These are phyloP conservation scores for Alternaria sp. DNA, from an alignment of 2,329 filamentous ascomycete genomes.

Conservation along the genomic window DNA sequence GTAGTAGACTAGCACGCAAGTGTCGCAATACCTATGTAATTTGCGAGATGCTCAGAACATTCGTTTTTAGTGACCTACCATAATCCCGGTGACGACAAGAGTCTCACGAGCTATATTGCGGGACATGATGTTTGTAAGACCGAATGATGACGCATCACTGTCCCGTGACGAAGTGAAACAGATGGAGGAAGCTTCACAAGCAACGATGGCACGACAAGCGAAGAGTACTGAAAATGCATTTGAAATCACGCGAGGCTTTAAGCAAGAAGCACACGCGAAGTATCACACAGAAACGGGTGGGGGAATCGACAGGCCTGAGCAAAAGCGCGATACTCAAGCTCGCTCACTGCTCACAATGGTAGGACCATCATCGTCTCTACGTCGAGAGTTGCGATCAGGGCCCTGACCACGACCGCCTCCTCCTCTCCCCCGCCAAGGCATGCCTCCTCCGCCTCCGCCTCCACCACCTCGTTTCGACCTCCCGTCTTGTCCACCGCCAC, in stretches of 20 bases:
- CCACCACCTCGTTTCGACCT: slow-evolving; percentile 16
- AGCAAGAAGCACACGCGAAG: neutral
- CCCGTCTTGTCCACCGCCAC: slow-evolving; percentile 18
- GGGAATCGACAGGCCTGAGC: neutral
- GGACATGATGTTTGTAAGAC: neutral
- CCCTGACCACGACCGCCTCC: slow-evolving; percentile 5
- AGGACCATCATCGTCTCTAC: slow-evolving; percentile 17
- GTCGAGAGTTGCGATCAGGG: slow-evolving; percentile 12
- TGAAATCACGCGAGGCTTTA: neutral
- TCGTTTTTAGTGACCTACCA: neutral
- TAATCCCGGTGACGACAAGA: neutral
- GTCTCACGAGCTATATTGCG: neutral
- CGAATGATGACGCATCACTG: neutral
- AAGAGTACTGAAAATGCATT: neutral
- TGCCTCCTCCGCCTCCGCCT: slow-evolving; percentile 2
- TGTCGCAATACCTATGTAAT: neutral
- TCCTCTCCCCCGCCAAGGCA: slow-evolving; percentile 23
- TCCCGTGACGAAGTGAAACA: neutral
- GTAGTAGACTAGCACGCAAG: neutral
- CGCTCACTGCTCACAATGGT: slow-evolving; percentile 22
- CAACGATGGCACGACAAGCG: neutral
- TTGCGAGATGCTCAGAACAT: neutral
- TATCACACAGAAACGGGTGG: neutral
- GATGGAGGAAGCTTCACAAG: neutral
- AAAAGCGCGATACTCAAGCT: neutral